Evolutionary conservation across 169 alveolate species (phyloP).

Genomic region (Eimeria acervulina): DNA sequence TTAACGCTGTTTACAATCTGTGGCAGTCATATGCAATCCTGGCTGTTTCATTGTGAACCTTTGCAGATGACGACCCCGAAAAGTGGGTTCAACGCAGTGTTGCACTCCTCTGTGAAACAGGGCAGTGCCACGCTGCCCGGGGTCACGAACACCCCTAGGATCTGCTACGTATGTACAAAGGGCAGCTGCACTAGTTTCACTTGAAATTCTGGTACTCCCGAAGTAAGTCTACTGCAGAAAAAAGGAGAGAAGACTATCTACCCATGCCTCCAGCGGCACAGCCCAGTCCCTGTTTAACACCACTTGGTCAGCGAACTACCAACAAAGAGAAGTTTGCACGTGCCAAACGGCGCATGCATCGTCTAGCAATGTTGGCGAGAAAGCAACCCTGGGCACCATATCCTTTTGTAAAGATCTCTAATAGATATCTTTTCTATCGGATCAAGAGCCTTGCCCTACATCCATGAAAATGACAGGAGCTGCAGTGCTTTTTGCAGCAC

Average conservation of each 20-base stretch:
- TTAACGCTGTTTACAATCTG: not conserved
- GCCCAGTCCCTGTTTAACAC: not conserved
- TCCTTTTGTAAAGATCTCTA: not conserved
- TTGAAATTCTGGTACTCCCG: not conserved
- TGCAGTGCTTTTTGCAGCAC: not conserved
- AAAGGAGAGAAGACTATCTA: not conserved
- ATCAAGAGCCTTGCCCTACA: not conserved
- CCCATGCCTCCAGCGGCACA: not conserved
- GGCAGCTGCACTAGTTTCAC: not conserved
- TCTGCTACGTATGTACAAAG: not conserved
- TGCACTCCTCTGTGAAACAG: constrained; percentile 59
- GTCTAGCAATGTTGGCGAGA: not conserved
- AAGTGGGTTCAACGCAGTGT: constrained; percentile 79
- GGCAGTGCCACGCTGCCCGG: not conserved
- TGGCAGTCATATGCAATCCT: not conserved
- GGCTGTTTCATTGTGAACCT: not conserved
- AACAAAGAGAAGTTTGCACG: not conserved
- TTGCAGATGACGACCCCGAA: constrained; percentile 62
- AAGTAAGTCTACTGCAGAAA: not conserved
- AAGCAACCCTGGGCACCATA: not conserved
- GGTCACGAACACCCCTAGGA: not conserved
- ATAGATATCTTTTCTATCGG: not conserved
- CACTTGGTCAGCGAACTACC: not conserved
- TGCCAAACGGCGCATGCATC: not conserved
- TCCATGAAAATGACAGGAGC: not conserved